phyloP scores from a whole-genome alignment of 441 rosid species.

The Brassica balearica region DNA sequence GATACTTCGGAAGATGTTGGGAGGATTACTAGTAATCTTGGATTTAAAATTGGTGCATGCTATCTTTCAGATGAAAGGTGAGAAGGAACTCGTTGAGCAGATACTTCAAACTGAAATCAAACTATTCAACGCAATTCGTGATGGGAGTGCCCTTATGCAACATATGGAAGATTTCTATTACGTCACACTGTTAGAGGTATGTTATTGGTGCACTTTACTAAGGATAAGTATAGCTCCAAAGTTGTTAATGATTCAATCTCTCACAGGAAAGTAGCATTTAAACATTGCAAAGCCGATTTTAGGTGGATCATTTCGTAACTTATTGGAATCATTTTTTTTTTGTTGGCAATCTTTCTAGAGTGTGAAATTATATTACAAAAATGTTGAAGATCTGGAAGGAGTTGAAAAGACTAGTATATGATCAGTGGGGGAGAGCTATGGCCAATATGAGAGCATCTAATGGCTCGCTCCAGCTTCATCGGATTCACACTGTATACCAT shows the following conservation, averaged over 20 bases:
- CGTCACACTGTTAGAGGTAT: constrained; percentile 89
- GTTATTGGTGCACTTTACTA: constrained; percentile 1
- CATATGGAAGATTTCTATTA: constrained; percentile 99
- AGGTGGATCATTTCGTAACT: constrained; percentile 3
- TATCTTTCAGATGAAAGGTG: constrained; percentile 91
- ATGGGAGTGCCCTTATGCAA: constrained; percentile 96
- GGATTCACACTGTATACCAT: constrained; percentile 22
- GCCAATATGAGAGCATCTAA: constrained; percentile 6
- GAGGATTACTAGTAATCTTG: constrained; percentile 15
- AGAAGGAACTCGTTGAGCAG: constrained; percentile 90
- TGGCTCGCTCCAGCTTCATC: constrained; percentile 27
- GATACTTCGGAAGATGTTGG: constrained; percentile 17
- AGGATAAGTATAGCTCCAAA: not conserved
- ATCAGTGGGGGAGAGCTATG: constrained; percentile 18
- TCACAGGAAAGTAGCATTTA: constrained; percentile 6
- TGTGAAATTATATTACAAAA: constrained; percentile 66
- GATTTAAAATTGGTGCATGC: not conserved
- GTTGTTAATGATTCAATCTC: constrained; percentile 1
- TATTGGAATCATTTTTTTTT: not conserved
- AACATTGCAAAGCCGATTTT: not conserved
- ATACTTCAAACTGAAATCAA: constrained; percentile 91
- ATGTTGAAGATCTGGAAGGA: constrained; percentile 42
- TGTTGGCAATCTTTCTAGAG: constrained; percentile 52
- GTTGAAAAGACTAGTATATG: constrained; percentile 20
- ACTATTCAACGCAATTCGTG: constrained; percentile 85